Evolutionary conservation across 1,139 yeast genomes (phyloP).

Genomic region (Candida albicans): DNA sequence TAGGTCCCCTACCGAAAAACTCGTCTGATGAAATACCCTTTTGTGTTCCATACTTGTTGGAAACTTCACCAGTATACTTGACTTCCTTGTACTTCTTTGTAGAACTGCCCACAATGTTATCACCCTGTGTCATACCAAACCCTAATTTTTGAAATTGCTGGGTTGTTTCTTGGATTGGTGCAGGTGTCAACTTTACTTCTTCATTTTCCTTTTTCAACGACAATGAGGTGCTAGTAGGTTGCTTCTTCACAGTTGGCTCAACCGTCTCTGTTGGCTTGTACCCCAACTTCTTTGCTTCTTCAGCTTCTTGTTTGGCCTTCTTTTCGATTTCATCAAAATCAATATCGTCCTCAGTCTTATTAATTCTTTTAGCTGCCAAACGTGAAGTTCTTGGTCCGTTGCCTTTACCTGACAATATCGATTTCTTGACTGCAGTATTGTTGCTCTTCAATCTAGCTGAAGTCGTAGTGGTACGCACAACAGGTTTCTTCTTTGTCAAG

Average conservation of each 20-base stretch:
- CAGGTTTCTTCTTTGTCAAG: conserved; percentile 22
- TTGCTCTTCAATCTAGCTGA: conserved; percentile 16
- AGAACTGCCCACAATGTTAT: conserved; percentile 31
- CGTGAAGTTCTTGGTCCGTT: conserved; percentile 56
- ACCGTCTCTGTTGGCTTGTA: conserved; percentile 56
- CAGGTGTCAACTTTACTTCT: conserved; percentile 22
- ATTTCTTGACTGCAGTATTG: conserved; percentile 31
- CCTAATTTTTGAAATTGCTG: conserved; percentile 79
- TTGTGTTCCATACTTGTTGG: conserved; percentile 78
- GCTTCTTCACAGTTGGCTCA: conserved; percentile 10
- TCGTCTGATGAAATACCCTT: conserved; percentile 96
- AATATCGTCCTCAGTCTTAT: conserved; percentile 60
- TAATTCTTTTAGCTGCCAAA: conserved; percentile 50
- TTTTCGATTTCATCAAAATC: conserved; percentile 92
- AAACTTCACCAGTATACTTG: conserved; percentile 68
- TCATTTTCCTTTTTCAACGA: conserved; percentile 12
- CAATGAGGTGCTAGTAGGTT: conserved; percentile 16
- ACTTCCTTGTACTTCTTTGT: conserved; percentile 48
- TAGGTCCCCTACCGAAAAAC: conserved; percentile 81
- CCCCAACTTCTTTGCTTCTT: conserved; percentile 69
- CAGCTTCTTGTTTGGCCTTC: conserved; percentile 81
- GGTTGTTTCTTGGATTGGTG: conserved; percentile 54
- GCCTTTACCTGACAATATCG: conserved; percentile 43
- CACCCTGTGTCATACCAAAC: conserved; percentile 73
- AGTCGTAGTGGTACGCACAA: conserved; percentile 25